A percentile compares a stretch with the other conserved stretches of the same genome.
Conservation (phyloP, 1,284 basidiomycete species). For the Boletus nobilissimus region DNA sequence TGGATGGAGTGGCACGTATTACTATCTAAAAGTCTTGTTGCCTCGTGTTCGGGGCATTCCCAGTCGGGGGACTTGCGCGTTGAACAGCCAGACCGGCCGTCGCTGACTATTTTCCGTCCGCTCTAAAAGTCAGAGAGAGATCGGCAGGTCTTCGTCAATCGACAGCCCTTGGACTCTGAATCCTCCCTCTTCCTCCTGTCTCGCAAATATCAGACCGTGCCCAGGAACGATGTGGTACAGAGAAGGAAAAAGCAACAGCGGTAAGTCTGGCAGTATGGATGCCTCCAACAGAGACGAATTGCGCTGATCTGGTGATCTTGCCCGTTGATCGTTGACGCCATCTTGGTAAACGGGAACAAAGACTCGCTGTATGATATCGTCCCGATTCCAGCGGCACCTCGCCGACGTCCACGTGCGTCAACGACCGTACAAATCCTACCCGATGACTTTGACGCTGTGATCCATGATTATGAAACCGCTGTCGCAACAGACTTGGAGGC, state of each 20-base stretch:
- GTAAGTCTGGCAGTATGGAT: constrained; percentile 25
- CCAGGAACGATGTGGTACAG: constrained; percentile 32
- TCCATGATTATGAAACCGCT: constrained; percentile 43
- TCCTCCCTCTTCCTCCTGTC: background rate
- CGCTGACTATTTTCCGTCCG: background rate
- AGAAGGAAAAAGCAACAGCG: constrained; percentile 40
- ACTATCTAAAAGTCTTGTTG: constrained; percentile 41
- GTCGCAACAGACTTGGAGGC: constrained; percentile 40
- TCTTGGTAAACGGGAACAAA: constrained; percentile 21
- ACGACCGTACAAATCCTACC: constrained; percentile 46
- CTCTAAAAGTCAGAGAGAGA: constrained; percentile 10
- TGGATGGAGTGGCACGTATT: constrained; percentile 32
- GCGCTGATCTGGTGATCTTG: constrained; percentile 32
- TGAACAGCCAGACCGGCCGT: constrained; percentile 2
- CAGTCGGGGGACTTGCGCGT: constrained; percentile 25
- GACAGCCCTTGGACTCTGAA: background rate
- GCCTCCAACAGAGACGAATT: background rate
- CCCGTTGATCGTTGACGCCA: constrained; percentile 26
- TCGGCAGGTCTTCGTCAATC: background rate
- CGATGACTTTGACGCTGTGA: constrained; percentile 47
- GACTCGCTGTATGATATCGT: constrained; percentile 49
- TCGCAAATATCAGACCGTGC: constrained; percentile 7
- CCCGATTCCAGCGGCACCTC: constrained; percentile 27
- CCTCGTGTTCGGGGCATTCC: constrained; percentile 41
- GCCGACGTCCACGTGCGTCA: constrained; percentile 45